Base-by-base conservation (phyloP, 75 land plant genomes). In the Isoetes taiwanensis region DNA sequence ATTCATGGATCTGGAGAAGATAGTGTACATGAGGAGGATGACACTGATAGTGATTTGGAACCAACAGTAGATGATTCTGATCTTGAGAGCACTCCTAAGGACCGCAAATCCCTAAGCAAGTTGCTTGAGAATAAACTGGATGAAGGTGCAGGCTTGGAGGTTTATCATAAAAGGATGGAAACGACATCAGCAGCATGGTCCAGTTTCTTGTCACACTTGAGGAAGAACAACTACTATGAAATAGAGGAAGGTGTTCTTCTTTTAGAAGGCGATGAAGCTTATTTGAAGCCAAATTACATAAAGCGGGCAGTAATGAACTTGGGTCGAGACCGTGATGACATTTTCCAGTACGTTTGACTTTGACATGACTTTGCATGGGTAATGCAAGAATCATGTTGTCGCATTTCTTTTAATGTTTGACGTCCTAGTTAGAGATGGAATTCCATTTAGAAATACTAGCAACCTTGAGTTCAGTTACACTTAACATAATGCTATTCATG, bases 221-320 rank as follows among this genome's bases (percentile, higher is more conserved):
- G 3, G 2, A 28, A 23, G 23, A 52, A 52, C 1, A 26, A 52
- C 25, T 52, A 52, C 23, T 52, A 28, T 1, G 30, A 52, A 23
- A 31, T 28, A 11, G 21, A 28, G 21, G 31, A n/a, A 26, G 2
- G 2, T 3, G 27, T 28, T 16, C 8, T 17, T 17, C 1, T 14
- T 5, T 5, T 31, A 3, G 12, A 28, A 31, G 65, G 35, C 28
- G 40, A 19, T 0, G 43, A 29, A 24, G 14, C 41, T 14, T 73
- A 59, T 25, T 69, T 76, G 50, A 71, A 79, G 21, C 30, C 70
- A 0, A 80, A 80, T 34, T 8, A 24, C 4, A 66, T 81, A n/a
- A 71, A 80, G 8, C 75, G 76, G 1, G 91, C 83, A 0, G 73
- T 71, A 30, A 74, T 81, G 59, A 70, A 68, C 39, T 86, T 86